Base-by-base conservation (phyloP, 257 asterid genomes). In the Paraleonurus japonicus region DNA sequence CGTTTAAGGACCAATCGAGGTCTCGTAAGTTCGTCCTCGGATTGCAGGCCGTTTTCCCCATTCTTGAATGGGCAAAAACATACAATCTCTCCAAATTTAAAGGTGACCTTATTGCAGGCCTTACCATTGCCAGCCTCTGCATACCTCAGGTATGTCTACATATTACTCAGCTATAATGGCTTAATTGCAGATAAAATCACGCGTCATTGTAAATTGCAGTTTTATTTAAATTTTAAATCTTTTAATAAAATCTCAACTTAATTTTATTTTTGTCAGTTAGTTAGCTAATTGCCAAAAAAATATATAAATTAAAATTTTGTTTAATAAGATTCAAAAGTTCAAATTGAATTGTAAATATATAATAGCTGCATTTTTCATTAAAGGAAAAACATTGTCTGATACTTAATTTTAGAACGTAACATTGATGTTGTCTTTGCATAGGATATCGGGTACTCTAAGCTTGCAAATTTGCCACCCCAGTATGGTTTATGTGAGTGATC, bases 91-190 rank as follows among this genome's bases (percentile, higher is more conserved):
- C 78, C 7, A 86, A 85, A 48, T 80, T 92, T 55, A 86, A 79
- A 78, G 92, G 95, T 0, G 98, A 92, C 71, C 61, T 90, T 19
- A 75, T 92, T 55, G 84, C 95, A 1, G 96, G 98, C 22, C 87
- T 92, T 33, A 92, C 98, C 65, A 92, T 92, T 75, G 98, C 96
- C 45, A 90, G 96, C 76, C 96, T 92, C 45, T 87, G 95, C 87
- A 87, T 88, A 50, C 96, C 98, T 67, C 96, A 90, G 92, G 97
- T 88, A 35, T 8, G 1, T 0, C 3, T 32, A 32, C 1, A 32
- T 4, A 30, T 4, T 30, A 32, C 8, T 32, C n/a, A n/a, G n/a
- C n/a, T n/a, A n/a, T n/a, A n/a, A n/a, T n/a, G n/a, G n/a, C n/a
- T n/a, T n/a, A n/a, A n/a, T n/a, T n/a, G n/a, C n/a, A n/a, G n/a